Conservation (phyloP, 495 filamentous ascomycete genomes). For the Emericellopsis terricola region DNA sequence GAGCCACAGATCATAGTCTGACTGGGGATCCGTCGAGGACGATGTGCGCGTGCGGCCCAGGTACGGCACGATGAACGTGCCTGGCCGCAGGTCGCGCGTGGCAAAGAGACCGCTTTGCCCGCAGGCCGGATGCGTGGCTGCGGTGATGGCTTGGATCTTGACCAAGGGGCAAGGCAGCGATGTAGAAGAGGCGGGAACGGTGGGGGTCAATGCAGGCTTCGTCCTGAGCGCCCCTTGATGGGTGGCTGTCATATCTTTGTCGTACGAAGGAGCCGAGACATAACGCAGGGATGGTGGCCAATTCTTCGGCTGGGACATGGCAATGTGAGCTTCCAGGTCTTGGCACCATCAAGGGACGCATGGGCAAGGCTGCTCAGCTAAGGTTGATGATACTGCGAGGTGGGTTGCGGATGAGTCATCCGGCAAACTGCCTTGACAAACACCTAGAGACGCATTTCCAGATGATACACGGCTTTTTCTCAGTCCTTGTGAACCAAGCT, state of each 20-base stretch:
- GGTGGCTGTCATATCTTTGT: slow-evolving; percentile 19
- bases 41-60: slow-evolving; percentile 39
- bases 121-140: slow-evolving; percentile 39
- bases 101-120: slow-evolving; percentile 53
- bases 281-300: slow-evolving; percentile 40
- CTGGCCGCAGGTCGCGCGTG: slow-evolving; percentile 32
- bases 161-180: slow-evolving; percentile 27
- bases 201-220: slow-evolving; percentile 12
- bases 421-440: no score
- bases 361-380: no score
- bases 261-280: slow-evolving; percentile 30
- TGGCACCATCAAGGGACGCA: background rate
- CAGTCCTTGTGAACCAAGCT: background rate
- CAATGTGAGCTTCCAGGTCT: background rate
- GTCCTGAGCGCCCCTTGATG: slow-evolving; percentile 19
- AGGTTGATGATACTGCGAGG: background rate
- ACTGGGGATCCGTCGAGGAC: slow-evolving; percentile 14
- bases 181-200: slow-evolving; percentile 16
- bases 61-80: slow-evolving; percentile 44
- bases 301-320: slow-evolving; percentile 23
- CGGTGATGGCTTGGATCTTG: slow-evolving; percentile 33
- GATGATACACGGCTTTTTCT: background rate
- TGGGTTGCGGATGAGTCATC: background rate
- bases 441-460: no score
- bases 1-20: slow-evolving; percentile 51